Percentiles rank a stretch among this genome's conserved stretches.
Evolutionary conservation across 345 rosid genomes (phyloP).

Genomic region (Eucalyptus regnans): DNA sequence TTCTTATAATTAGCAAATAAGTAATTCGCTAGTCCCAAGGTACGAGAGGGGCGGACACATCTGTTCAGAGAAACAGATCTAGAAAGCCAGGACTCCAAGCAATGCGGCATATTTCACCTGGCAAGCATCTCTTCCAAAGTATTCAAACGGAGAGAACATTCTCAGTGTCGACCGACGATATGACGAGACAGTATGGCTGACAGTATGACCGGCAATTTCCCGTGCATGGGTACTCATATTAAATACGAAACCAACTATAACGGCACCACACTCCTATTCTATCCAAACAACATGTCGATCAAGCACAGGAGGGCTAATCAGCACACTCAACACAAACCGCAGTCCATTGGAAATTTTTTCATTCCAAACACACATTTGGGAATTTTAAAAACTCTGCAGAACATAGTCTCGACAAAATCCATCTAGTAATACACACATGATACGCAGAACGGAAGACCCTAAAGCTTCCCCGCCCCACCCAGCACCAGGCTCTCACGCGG

Average conservation of each 20-base stretch:
- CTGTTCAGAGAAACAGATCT: not conserved
- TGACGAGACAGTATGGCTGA: not conserved
- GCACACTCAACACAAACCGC: not conserved
- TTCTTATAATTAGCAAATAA: not conserved
- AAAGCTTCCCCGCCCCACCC: not conserved
- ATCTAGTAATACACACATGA: not conserved
- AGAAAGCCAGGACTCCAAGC: not conserved
- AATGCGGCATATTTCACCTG: not conserved
- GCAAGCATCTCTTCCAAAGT: no score
- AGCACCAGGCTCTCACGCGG: no score
- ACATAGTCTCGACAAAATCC: not conserved
- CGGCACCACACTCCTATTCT: not conserved
- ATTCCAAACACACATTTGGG: not conserved
- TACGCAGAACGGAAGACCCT: not conserved
- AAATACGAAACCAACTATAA: not conserved
- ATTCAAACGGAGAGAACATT: not conserved
- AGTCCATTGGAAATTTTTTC: not conserved
- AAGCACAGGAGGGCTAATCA: not conserved
- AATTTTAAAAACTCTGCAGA: no score
- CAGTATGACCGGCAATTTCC: not conserved
- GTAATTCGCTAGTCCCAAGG: not conserved
- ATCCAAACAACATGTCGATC: not conserved
- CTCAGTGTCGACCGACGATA: not conserved
- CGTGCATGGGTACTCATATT: not conserved
- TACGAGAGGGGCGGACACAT: not conserved